Evolutionary conservation across 1,139 yeast genomes (phyloP).

Genomic region (Pneumocystis oryctolagi): DNA sequence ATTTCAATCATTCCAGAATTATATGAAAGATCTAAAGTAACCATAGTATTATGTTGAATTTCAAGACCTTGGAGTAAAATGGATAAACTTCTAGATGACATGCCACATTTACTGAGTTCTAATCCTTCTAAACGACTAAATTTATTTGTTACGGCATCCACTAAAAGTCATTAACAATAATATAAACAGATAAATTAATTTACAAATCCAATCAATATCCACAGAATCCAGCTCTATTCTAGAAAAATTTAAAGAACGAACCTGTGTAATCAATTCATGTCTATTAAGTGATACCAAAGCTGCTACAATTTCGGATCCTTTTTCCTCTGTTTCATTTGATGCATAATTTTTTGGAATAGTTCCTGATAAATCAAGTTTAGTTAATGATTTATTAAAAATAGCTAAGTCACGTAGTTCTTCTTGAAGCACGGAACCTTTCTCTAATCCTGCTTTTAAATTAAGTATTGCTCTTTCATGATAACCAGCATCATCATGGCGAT

Average conservation of each 20-base stretch:
- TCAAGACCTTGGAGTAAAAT: neutral
- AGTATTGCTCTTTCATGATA: neutral
- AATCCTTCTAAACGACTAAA: neutral
- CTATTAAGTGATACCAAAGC: neutral
- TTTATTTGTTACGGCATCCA: neutral
- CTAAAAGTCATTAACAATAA: neutral
- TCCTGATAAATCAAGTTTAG: neutral
- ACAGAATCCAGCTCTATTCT: neutral
- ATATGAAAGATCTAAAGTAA: neutral
- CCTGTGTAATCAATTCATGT: neutral
- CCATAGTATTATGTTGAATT: neutral
- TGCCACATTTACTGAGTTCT: neutral
- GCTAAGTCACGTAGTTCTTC: neutral
- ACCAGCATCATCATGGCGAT: neutral
- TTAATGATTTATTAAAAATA: neutral
- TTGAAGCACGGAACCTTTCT: neutral
- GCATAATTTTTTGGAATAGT: neutral
- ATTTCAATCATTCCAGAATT: neutral
- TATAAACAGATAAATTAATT: neutral
- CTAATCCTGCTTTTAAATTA: neutral
- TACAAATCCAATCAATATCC: neutral
- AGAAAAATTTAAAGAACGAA: neutral
- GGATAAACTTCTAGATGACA: neutral
- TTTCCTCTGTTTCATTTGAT: neutral
- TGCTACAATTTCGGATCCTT: neutral